A percentile compares a stretch with the other conserved stretches of the same genome.
phyloP scores from a whole-genome alignment of 1,139 yeast genomes.

The Suhomyces wounanorum region DNA sequence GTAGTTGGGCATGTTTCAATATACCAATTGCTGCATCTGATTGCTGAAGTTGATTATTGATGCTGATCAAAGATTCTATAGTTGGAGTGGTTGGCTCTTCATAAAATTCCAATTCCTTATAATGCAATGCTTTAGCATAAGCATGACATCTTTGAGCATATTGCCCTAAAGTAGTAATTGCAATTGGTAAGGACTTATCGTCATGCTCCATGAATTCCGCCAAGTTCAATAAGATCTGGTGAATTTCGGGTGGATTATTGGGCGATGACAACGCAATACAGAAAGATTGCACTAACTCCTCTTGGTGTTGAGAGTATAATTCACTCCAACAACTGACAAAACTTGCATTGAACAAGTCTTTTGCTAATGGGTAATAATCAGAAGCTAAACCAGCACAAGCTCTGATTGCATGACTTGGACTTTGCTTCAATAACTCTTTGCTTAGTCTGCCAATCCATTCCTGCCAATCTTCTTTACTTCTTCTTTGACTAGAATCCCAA shows the following conservation, averaged over 20 bases:
- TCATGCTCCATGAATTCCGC: slow-evolving; percentile 99
- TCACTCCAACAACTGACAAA: slow-evolving; percentile 97
- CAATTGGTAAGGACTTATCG: slow-evolving; percentile 89
- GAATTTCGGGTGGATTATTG: slow-evolving; percentile 93
- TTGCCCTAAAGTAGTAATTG: slow-evolving; percentile 84
- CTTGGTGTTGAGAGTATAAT: slow-evolving; percentile 87
- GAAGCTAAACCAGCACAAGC: slow-evolving; percentile 93
- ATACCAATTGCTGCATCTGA: slow-evolving; percentile 98
- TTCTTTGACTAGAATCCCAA: slow-evolving; percentile 90
- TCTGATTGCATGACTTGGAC: slow-evolving; percentile 92
- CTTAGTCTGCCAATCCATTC: slow-evolving; percentile 93
- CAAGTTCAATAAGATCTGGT: slow-evolving; percentile 82
- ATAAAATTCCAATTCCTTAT: slow-evolving; percentile 91
- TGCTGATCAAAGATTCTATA: slow-evolving; percentile 86
- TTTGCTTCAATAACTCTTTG: slow-evolving; percentile 83
- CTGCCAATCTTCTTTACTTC: slow-evolving; percentile 96
- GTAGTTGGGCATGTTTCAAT: slow-evolving; percentile 90
- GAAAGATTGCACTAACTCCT: slow-evolving; percentile 81
- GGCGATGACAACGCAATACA: slow-evolving; percentile 88
- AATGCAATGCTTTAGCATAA: slow-evolving; percentile 94
- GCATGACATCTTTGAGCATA: slow-evolving; percentile 97
- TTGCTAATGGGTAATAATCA: slow-evolving; percentile 85
- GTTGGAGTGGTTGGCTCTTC: slow-evolving; percentile 93
- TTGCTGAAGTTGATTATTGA: slow-evolving; percentile 92
- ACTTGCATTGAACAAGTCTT: slow-evolving; percentile 89